Evolutionary conservation across 495 filamentous ascomycete genomes (phyloP).

Genomic region (Xylaria grammica): DNA sequence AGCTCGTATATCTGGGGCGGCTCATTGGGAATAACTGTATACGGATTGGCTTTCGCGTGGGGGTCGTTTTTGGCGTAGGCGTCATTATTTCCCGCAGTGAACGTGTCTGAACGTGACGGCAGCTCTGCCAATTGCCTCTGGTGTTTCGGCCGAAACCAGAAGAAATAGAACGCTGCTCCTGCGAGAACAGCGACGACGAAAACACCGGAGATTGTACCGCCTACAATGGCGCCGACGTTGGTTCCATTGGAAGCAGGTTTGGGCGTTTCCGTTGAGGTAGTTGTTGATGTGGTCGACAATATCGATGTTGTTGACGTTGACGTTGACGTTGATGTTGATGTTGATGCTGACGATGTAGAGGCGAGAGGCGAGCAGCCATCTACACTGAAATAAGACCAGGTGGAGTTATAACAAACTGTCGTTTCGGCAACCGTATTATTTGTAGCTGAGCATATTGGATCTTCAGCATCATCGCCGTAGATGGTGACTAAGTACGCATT

Average conservation of each 20-base stretch:
- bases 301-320: neutral
- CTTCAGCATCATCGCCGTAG: conserved; percentile 16
- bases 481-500: conserved; percentile 21
- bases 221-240: conserved; percentile 13
- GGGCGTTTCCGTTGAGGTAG: conserved; percentile 3
- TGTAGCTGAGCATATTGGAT: conserved; percentile 13
- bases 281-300: neutral
- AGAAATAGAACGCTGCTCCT: conserved; percentile 11
- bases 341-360: neutral
- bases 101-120: neutral
- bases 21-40: neutral
- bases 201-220: conserved; percentile 12
- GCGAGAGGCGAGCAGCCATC: neutral
- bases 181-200: neutral
- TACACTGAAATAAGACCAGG: conserved; percentile 16
- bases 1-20: conserved; percentile 10
- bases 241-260: neutral
- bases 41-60: neutral
- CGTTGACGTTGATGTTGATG: neutral
- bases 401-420: conserved; percentile 6
- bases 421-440: neutral
- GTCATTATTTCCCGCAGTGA: neutral
- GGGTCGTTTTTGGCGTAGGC: neutral
- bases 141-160: conserved; percentile 12
- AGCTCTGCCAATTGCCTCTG: conserved; percentile 3